These are phyloP conservation scores for Lizanozyma gosingica DNA, from an alignment of 1,139 yeast genomes.

Conservation along the genomic window DNA sequence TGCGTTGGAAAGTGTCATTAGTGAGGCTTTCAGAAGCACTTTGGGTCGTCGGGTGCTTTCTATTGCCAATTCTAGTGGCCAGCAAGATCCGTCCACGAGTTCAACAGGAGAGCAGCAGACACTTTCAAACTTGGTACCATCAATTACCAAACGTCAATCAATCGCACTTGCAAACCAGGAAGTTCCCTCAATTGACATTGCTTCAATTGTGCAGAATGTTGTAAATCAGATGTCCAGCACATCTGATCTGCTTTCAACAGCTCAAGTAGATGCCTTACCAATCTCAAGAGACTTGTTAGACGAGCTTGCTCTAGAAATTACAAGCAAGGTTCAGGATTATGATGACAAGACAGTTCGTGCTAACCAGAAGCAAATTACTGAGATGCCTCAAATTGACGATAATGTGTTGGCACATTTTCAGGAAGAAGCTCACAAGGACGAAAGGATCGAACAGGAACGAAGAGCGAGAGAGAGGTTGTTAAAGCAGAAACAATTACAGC, in stretches of 20 bases:
- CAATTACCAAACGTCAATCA: not conserved
- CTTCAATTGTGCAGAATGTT: not conserved
- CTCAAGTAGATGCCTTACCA: not conserved
- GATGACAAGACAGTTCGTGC: not conserved
- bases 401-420: slow-evolving; percentile 31
- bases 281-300: not conserved
- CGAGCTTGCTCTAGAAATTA: not conserved
- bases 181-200: not conserved
- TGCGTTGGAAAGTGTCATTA: not conserved
- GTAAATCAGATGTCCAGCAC: not conserved
- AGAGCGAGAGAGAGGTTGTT: not conserved
- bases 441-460: slow-evolving; percentile 4
- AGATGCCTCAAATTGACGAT: slow-evolving; percentile 30
- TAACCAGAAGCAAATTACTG: slow-evolving; percentile 9
- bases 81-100: not conserved
- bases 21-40: not conserved
- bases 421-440: slow-evolving; percentile 24
- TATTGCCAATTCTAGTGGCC: not conserved
- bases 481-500: too few relatives aligned
- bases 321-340: not conserved
- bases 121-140: not conserved
- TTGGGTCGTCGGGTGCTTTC: not conserved
- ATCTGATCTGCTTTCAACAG: not conserved
- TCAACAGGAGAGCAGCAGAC: too few relatives aligned
- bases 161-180: not conserved